Evolutionary conservation across 2,329 filamentous ascomycete species (phyloP).

Genomic region (Zymoseptoria pseudotritici): DNA sequence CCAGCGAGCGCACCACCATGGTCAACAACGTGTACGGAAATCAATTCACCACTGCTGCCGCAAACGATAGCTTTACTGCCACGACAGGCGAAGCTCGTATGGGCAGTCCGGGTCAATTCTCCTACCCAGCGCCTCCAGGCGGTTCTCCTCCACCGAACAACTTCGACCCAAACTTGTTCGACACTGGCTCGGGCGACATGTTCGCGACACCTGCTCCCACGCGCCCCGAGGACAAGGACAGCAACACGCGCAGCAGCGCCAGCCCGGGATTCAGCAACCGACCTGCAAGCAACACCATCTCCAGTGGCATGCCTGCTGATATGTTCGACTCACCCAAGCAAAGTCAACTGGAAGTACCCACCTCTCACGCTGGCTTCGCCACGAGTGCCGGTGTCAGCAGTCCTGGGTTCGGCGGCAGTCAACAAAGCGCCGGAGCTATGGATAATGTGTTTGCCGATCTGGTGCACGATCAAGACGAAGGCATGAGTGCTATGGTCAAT

Average conservation of each 20-base stretch:
- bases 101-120: constrained; percentile 23
- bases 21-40: constrained; percentile 20
- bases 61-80: constrained; percentile 7
- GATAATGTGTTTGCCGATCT: constrained; percentile 32
- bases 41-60: constrained; percentile 19
- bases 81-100: constrained; percentile 16
- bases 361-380: constrained; percentile 11
- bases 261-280: constrained; percentile 10
- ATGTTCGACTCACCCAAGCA: constrained; percentile 29
- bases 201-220: constrained; percentile 20
- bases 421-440: constrained; percentile 24
- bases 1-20: constrained; percentile 11
- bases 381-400: constrained; percentile 22
- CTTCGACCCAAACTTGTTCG: constrained; percentile 22
- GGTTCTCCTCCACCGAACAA: constrained; percentile 17
- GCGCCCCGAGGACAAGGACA: constrained; percentile 9
- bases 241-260: constrained; percentile 1
- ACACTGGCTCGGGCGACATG: constrained; percentile 17
- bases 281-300: constrained; percentile 6
- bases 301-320: constrained; percentile 16
- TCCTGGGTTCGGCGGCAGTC: constrained; percentile 26
- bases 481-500: constrained; percentile 14
- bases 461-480: constrained; percentile 27
- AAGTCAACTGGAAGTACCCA: constrained; percentile 7
- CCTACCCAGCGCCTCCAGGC: constrained; percentile 10